phyloP scores from a whole-genome alignment of 1,284 basidiomycete genomes.

The Microbotryum saponariae region DNA sequence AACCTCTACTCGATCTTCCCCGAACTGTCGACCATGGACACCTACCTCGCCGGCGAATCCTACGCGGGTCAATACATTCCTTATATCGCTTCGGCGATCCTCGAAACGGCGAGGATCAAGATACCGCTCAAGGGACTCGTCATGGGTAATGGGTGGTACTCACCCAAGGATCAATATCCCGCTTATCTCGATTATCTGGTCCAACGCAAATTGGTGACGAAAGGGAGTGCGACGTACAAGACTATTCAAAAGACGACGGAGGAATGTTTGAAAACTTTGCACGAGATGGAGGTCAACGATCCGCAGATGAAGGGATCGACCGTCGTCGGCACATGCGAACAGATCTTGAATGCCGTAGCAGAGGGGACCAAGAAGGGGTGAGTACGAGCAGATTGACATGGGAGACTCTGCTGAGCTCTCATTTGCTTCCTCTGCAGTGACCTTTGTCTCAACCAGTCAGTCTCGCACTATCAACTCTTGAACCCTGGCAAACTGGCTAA shows the following conservation, averaged over 20 bases:
- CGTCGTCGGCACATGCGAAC: constrained; percentile 58
- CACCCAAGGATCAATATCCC: constrained; percentile 78
- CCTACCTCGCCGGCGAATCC: constrained; percentile 85
- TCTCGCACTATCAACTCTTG: too few relatives aligned
- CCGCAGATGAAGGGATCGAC: constrained; percentile 48
- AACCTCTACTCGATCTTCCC: constrained; percentile 90
- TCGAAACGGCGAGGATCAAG: constrained; percentile 31
- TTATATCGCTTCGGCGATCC: constrained; percentile 61
- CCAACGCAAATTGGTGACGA: constrained; percentile 65
- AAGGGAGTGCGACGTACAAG: constrained; percentile 61
- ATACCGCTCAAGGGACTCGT: constrained; percentile 64
- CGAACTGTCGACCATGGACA: constrained; percentile 73
- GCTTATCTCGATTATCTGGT: constrained; percentile 54
- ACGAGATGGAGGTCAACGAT: constrained; percentile 47
- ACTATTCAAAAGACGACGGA: constrained; percentile 56
- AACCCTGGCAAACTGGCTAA: too few relatives aligned
- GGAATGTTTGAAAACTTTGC: constrained; percentile 50
- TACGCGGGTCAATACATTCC: constrained; percentile 99
- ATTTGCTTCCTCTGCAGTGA: constrained; percentile 24
- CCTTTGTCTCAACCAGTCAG: constrained; percentile 72
- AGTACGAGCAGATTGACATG: constrained; percentile 10
- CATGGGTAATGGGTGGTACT: constrained; percentile 98
- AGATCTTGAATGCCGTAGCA: constrained; percentile 58
- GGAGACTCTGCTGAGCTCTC: neutral
- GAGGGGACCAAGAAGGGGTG: constrained; percentile 34